Conservation (phyloP, 2,329 filamentous ascomycete species). For the Penicillium expansum region DNA sequence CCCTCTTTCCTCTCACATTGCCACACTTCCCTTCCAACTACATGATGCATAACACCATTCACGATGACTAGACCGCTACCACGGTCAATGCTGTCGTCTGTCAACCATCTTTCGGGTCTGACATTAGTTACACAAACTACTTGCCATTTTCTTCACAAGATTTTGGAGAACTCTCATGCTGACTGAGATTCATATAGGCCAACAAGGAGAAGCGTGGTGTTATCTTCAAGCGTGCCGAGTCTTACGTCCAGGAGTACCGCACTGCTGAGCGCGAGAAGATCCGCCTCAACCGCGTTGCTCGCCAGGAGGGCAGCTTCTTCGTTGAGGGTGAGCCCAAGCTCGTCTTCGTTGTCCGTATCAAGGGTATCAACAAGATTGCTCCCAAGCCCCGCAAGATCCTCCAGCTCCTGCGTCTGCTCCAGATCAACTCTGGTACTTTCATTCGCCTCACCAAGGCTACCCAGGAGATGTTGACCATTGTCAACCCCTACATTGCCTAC, state of each 20-base stretch:
- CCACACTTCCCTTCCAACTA: conserved; percentile 30
- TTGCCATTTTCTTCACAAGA: conserved; percentile 13
- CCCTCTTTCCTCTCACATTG: neutral
- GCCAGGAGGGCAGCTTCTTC: conserved; percentile 90
- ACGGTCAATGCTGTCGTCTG: conserved; percentile 89
- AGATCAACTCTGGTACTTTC: conserved; percentile 99
- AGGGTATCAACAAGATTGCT: conserved; percentile 99
- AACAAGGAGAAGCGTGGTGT: conserved; percentile 98
- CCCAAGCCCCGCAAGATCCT: conserved; percentile 99
- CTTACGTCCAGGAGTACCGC: conserved; percentile 99
- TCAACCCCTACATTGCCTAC: conserved; percentile 99
- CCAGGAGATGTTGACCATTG: conserved; percentile 92
- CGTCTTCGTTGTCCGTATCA: conserved; percentile 98
- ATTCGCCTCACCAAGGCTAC: conserved; percentile 97
- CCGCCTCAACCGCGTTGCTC: conserved; percentile 82
- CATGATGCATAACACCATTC: conserved; percentile 81
- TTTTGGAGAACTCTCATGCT: conserved; percentile 23
- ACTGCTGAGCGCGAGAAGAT: conserved; percentile 98
- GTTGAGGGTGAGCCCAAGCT: conserved; percentile 93
- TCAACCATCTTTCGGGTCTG: conserved; percentile 69
- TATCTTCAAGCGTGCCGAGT: conserved; percentile 99
- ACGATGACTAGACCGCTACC: conserved; percentile 74
- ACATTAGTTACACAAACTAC: conserved; percentile 42
- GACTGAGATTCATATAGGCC: conserved; percentile 57
- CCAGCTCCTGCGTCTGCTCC: conserved; percentile 97